Evolutionary conservation across 768 basidiomycete species (phyloP).

Genomic region (Lactarius hengduanensis): DNA sequence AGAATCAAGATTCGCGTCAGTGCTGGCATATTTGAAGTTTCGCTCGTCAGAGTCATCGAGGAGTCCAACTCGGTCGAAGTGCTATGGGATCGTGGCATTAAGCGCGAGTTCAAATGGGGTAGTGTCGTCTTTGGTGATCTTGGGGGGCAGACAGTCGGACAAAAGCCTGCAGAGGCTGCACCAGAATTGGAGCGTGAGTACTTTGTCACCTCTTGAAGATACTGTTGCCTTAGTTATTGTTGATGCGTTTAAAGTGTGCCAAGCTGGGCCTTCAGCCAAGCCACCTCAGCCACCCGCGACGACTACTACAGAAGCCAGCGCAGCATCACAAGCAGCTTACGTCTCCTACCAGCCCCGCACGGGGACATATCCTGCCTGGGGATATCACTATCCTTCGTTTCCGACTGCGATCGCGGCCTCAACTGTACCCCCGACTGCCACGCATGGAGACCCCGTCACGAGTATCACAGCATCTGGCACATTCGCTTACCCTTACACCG

Average conservation of each 20-base stretch:
- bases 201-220: background rate
- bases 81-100: constrained; percentile 71
- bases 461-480: constrained; percentile 14
- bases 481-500: constrained; percentile 18
- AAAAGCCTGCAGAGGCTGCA: constrained; percentile 61
- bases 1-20: constrained; percentile 83
- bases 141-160: constrained; percentile 61
- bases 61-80: constrained; percentile 74
- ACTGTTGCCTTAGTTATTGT: constrained; percentile 12
- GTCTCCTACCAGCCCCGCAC: constrained; percentile 10
- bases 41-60: constrained; percentile 66
- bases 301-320: background rate
- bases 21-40: constrained; percentile 85
- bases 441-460: constrained; percentile 13
- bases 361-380: constrained; percentile 16
- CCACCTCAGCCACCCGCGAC: constrained; percentile 1
- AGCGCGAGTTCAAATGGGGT: constrained; percentile 81
- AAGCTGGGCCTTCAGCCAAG: constrained; percentile 6
- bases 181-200: constrained; percentile 49
- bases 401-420: background rate
- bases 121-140: constrained; percentile 76
- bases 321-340: constrained; percentile 10
- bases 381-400: constrained; percentile 15
- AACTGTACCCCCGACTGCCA: background rate
- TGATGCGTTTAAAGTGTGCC: constrained; percentile 1